phyloP scores from a whole-genome alignment of 2,329 filamentous ascomycete species.

The Huntiella abstrusa region DNA sequence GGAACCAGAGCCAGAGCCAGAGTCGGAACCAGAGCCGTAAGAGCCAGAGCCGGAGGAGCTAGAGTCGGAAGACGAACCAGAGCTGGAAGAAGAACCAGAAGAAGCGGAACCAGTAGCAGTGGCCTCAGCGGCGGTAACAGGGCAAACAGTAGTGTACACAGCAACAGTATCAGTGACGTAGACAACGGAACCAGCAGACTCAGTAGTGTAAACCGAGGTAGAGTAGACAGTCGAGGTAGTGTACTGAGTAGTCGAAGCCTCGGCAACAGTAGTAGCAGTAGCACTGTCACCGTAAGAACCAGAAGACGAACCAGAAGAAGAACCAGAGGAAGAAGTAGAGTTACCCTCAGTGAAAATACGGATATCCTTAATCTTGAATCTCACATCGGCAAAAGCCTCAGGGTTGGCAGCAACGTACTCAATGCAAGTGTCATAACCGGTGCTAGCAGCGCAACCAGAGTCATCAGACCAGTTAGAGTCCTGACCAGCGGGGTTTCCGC shows the following conservation, averaged over 20 bases:
- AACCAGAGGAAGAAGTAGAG: slow-evolving; percentile 27
- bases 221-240: slow-evolving; percentile 58
- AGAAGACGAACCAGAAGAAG: neutral
- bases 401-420: slow-evolving; percentile 22
- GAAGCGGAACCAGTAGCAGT: slow-evolving; percentile 1
- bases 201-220: slow-evolving; percentile 53
- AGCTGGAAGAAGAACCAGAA: neutral
- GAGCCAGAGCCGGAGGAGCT: neutral
- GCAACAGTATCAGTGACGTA: slow-evolving; percentile 22
- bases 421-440: slow-evolving; percentile 17
- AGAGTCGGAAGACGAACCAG: neutral
- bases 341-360: slow-evolving; percentile 11
- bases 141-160: slow-evolving; percentile 1
- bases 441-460: slow-evolving; percentile 14
- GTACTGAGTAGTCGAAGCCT: slow-evolving; percentile 51
- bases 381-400: slow-evolving; percentile 17
- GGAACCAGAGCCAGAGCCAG: neutral
- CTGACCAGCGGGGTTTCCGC: slow-evolving; percentile 46
- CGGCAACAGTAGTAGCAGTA: slow-evolving; percentile 52
- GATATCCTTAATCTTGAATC: slow-evolving; percentile 6
- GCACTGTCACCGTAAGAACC: slow-evolving; percentile 24
- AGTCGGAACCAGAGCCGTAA: neutral
- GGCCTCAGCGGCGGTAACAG: slow-evolving; percentile 1
- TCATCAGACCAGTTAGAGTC: slow-evolving; percentile 15
- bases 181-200: slow-evolving; percentile 35